Evolutionary conservation across 192 early-diverging fungal species (phyloP).

Genomic region (Lunasporangiospora selenospora): DNA sequence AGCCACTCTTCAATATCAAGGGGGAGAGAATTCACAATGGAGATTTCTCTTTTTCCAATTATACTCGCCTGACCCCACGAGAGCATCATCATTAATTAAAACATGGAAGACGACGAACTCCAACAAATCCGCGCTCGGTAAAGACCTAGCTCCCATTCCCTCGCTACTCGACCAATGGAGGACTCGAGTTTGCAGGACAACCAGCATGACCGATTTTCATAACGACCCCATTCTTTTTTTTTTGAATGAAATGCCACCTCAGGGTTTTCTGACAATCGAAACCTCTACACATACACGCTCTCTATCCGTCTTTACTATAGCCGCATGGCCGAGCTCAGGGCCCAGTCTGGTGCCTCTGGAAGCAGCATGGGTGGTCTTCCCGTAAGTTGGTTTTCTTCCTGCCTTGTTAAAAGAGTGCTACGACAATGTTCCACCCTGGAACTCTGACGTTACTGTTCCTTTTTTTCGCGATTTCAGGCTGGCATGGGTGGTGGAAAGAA

Average conservation of each 20-base stretch:
- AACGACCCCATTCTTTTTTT: too few species aligned
- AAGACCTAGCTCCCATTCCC: too few species aligned
- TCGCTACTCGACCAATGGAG: too few species aligned
- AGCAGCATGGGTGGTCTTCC: slow-evolving; percentile 33
- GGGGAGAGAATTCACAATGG: too few species aligned
- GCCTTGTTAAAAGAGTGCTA: too few species aligned
- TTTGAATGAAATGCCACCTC: too few species aligned
- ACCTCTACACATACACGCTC: neutral
- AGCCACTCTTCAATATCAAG: too few species aligned
- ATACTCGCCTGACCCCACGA: too few species aligned
- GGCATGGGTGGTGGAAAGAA: slow-evolving; percentile 45
- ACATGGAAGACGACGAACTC: slow-evolving; percentile 83
- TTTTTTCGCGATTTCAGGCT: slow-evolving; percentile 16
- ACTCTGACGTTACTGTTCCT: slow-evolving; percentile 34
- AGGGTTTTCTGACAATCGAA: neutral
- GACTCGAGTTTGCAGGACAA: too few species aligned
- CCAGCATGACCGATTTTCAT: too few species aligned
- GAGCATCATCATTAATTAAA: slow-evolving; percentile 13
- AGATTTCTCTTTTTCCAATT: too few species aligned
- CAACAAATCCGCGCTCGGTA: slow-evolving; percentile 76
- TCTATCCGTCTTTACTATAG: slow-evolving; percentile 10
- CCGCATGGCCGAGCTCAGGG: slow-evolving; percentile 52
- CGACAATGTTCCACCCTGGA: slow-evolving; percentile 3
- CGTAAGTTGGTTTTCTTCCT: slow-evolving; percentile 10
- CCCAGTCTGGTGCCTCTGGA: slow-evolving; percentile 30